phyloP scores from a whole-genome alignment of 345 rosid species.

The Physaria fendleri region DNA sequence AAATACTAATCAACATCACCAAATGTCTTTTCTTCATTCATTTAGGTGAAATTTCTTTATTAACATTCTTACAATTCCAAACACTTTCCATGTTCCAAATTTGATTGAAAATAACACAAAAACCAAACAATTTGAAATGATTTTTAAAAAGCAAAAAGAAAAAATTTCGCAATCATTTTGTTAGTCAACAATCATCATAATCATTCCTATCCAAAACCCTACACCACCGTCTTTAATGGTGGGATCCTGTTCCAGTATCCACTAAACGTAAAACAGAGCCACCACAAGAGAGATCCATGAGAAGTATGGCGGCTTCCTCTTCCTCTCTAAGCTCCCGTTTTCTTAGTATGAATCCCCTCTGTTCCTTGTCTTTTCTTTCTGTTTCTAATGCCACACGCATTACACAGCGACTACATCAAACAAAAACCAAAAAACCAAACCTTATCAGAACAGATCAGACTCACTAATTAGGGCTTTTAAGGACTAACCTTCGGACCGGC shows the following conservation, averaged over 20 bases:
- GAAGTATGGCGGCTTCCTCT: conserved; percentile 78
- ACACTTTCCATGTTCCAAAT: neutral
- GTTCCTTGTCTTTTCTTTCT: conserved; percentile 53
- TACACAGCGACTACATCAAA: conserved; percentile 58
- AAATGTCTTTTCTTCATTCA: neutral
- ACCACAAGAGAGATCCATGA: conserved; percentile 85
- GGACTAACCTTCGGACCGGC: conserved; percentile 62
- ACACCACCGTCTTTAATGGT: neutral
- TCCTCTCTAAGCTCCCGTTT: conserved; percentile 55
- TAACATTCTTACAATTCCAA: neutral
- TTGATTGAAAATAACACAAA: neutral
- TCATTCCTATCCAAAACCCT: neutral
- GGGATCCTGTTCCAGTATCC: neutral
- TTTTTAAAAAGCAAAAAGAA: neutral
- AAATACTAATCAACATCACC: neutral
- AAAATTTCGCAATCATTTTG: neutral
- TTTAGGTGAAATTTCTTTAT: neutral
- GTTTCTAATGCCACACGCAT: conserved; percentile 82
- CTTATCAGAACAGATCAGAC: neutral
- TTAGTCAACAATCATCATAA: conserved; percentile 4
- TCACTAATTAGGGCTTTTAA: neutral
- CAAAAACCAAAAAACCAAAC: neutral
- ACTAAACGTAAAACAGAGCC: conserved; percentile 58
- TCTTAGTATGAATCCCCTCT: conserved; percentile 41
- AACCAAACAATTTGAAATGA: neutral